Percentiles rank a stretch among this genome's conserved stretches.
Evolutionary conservation across 2,329 filamentous ascomycete species (phyloP).

Genomic region (Pseudogymnoascus sp.): DNA sequence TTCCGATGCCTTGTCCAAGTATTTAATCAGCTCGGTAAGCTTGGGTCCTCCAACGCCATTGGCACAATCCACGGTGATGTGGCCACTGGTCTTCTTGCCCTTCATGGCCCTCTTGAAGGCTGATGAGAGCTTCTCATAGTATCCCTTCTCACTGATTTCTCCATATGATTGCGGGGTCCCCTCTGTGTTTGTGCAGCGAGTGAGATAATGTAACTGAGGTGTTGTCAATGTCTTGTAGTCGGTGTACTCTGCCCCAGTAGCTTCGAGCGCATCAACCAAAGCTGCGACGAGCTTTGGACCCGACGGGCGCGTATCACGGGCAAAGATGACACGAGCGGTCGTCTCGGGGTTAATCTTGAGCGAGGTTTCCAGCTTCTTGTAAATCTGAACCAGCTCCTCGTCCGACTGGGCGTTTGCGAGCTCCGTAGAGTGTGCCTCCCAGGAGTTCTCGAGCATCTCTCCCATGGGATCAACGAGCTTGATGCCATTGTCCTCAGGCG

Average conservation of each 20-base stretch:
- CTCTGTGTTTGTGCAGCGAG: conserved; percentile 87
- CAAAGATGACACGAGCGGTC: conserved; percentile 76
- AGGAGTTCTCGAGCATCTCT: conserved; percentile 94
- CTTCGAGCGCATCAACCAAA: conserved; percentile 69
- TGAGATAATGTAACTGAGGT: conserved; percentile 95
- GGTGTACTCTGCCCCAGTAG: conserved; percentile 62
- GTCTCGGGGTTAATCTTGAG: conserved; percentile 66
- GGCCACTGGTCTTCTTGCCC: conserved; percentile 63
- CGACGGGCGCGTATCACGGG: conserved; percentile 86
- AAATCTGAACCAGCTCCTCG: conserved; percentile 65
- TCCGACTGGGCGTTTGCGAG: conserved; percentile 79
- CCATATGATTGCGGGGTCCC: conserved; percentile 83
- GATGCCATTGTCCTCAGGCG: conserved; percentile 80
- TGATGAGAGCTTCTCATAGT: conserved; percentile 83
- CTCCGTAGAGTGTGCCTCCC: conserved; percentile 81
- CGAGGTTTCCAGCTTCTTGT: conserved; percentile 64
- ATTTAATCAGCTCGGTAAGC: conserved; percentile 75
- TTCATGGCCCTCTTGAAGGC: conserved; percentile 81
- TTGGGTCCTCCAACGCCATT: conserved; percentile 96
- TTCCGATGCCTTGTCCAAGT: conserved; percentile 58
- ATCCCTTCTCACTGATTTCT: conserved; percentile 78
- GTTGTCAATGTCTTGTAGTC: conserved; percentile 92
- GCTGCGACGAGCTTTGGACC: conserved; percentile 75
- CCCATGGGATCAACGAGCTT: conserved; percentile 97
- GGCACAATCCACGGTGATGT: conserved; percentile 83